Conservation (phyloP, 148 eudicot species). For the Camellia sinensis region DNA sequence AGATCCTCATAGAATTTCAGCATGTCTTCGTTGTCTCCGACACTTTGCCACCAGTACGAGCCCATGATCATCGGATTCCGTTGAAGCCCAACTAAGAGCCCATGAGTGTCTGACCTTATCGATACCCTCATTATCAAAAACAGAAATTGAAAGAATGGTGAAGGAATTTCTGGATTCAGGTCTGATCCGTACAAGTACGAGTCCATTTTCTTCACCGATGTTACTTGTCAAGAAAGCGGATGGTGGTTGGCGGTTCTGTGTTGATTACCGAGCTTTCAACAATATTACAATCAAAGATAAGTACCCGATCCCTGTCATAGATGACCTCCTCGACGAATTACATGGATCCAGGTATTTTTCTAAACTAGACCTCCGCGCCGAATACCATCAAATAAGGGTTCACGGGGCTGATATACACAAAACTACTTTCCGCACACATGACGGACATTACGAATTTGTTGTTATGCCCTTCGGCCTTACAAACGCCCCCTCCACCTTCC, state of each 20-base stretch:
- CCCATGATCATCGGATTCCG: not conserved
- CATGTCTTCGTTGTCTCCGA: too few relatives aligned
- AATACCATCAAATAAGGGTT: not conserved
- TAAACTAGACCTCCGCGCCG: not conserved
- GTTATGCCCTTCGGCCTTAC: not conserved
- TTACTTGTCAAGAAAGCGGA: not conserved
- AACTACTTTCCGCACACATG: not conserved
- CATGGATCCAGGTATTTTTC: not conserved
- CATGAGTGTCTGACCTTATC: not conserved
- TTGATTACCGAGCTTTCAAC: conserved; percentile 5
- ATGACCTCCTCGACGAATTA: not conserved
- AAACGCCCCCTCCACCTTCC: not conserved
- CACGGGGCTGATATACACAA: not conserved
- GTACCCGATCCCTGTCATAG: conserved; percentile 3
- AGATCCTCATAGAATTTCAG: too few relatives aligned
- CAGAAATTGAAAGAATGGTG: not conserved
- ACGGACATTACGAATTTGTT: not conserved
- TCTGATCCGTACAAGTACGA: not conserved
- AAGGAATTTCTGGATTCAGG: not conserved
- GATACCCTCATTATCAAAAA: not conserved
- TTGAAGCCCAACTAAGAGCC: not conserved
- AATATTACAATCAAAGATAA: not conserved
- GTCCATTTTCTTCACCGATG: conserved; percentile 2
- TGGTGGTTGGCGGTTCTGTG: not conserved
- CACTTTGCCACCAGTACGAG: not conserved